A percentile compares a stretch with the other conserved stretches of the same genome.
phyloP scores from a whole-genome alignment of 768 basidiomycete species.

The Vararia minispora region DNA sequence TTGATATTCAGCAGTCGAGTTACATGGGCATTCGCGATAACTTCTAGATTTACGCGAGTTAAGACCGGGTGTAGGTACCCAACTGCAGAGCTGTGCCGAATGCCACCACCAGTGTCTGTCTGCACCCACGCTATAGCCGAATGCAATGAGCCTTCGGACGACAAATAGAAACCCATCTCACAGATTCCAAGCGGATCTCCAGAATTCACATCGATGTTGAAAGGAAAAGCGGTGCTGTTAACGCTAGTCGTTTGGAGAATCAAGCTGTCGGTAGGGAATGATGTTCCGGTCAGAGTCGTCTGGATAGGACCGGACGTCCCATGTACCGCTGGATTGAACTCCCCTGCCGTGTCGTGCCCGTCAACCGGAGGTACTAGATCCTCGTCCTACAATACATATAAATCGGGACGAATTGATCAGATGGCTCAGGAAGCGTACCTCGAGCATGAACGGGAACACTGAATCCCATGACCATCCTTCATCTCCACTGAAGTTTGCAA shows the following conservation, averaged over 20 bases:
- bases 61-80: slow-evolving; percentile 7
- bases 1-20: not conserved
- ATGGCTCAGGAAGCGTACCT: slow-evolving; percentile 16
- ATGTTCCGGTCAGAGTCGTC: not conserved
- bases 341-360: slow-evolving; percentile 6
- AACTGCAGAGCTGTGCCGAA: slow-evolving; percentile 9
- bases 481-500: slow-evolving; percentile 24
- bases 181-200: slow-evolving; percentile 2
- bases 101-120: slow-evolving; percentile 11
- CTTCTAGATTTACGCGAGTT: not conserved
- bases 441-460: slow-evolving; percentile 23
- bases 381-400: slow-evolving; percentile 2
- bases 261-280: not conserved
- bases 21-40: not conserved
- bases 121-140: slow-evolving; percentile 9
- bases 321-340: slow-evolving; percentile 2
- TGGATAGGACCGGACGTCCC: not conserved
- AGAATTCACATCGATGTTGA: slow-evolving; percentile 3
- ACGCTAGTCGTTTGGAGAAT: not conserved
- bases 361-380: slow-evolving; percentile 10
- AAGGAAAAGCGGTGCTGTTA: slow-evolving; percentile 1
- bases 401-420: not conserved
- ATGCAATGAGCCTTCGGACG: not conserved
- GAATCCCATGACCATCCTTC: slow-evolving; percentile 27
- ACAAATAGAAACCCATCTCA: not conserved